phyloP scores from a whole-genome alignment of 257 asterid species.

The Forsythia viridissima region DNA sequence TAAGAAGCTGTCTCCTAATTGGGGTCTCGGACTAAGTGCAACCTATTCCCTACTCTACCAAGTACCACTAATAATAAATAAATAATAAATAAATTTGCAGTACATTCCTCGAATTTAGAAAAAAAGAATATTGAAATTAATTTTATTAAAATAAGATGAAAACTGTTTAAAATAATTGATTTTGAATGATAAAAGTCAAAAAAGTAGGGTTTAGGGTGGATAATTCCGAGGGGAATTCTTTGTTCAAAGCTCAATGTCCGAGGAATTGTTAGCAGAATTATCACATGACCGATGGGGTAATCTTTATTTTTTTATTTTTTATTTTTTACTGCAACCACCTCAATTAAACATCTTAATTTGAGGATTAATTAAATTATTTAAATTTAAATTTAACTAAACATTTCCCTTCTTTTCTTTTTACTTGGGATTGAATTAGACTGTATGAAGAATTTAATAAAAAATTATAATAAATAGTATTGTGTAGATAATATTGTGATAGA shows the following conservation, averaged over 20 bases:
- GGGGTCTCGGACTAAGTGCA: conserved; percentile 31
- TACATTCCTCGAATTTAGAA: neutral
- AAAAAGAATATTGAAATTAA: neutral
- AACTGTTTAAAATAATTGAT: neutral
- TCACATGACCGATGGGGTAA: conserved; percentile 22
- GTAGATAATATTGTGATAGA: no score
- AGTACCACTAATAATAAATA: neutral
- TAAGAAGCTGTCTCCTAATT: conserved; percentile 23
- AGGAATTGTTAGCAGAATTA: conserved; percentile 34
- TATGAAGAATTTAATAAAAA: no score
- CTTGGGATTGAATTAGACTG: no score
- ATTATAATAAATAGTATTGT: no score
- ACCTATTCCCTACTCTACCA: conserved; percentile 3
- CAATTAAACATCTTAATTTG: neutral
- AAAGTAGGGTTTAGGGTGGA: conserved; percentile 16
- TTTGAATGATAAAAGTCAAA: conserved; percentile 30
- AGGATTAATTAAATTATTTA: neutral
- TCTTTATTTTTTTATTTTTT: no score
- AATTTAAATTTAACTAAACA: no score
- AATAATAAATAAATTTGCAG: neutral
- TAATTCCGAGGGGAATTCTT: conserved; percentile 29
- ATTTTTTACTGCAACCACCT: neutral
- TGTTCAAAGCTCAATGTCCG: conserved; percentile 43
- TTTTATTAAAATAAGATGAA: neutral
- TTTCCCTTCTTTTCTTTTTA: no score